phyloP scores from a whole-genome alignment of 1,284 basidiomycete species.

The Cutaneotrichosporon dermatis region DNA sequence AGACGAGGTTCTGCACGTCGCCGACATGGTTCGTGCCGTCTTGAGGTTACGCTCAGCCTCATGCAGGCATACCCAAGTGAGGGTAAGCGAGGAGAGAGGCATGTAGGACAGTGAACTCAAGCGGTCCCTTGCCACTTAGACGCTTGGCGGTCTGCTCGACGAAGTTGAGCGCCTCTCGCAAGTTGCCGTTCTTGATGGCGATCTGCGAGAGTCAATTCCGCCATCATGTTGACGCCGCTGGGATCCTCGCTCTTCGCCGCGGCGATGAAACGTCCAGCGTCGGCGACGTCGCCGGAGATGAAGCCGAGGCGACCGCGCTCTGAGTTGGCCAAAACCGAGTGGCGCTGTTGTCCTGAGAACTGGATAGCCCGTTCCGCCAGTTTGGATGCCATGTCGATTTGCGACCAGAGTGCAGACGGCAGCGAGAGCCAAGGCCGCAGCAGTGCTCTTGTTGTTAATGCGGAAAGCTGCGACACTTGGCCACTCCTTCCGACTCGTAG shows the following conservation, averaged over 20 bases:
- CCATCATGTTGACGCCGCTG: constrained; percentile 58
- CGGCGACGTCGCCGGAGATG: constrained; percentile 57
- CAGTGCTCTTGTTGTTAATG: constrained; percentile 39
- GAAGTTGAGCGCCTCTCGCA: constrained; percentile 58
- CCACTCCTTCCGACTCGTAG: constrained; percentile 34
- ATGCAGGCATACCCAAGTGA: constrained; percentile 68
- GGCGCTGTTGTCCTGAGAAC: constrained; percentile 80
- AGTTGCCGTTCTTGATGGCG: constrained; percentile 75
- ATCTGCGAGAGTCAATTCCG: constrained; percentile 80
- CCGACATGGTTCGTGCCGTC: constrained; percentile 74
- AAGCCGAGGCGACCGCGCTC: constrained; percentile 74
- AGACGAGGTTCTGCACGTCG: constrained; percentile 63
- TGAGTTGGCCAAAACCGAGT: constrained; percentile 71
- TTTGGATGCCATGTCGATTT: constrained; percentile 66
- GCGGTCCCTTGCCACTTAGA: constrained; percentile 44
- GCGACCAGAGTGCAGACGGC: constrained; percentile 30
- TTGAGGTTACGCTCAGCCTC: constrained; percentile 67
- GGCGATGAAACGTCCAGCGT: constrained; percentile 70
- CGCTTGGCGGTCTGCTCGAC: constrained; percentile 64
- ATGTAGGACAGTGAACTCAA: constrained; percentile 81
- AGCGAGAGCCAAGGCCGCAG: constrained; percentile 35
- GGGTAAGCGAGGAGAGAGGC: constrained; percentile 77
- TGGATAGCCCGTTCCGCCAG: constrained; percentile 87
- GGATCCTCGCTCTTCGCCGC: constrained; percentile 68
- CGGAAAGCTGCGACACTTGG: constrained; percentile 39